Percentiles rank a stretch among this genome's conserved stretches.
Conservation (phyloP, 2,329 filamentous ascomycete genomes). For the Diaporthe citri region DNA sequence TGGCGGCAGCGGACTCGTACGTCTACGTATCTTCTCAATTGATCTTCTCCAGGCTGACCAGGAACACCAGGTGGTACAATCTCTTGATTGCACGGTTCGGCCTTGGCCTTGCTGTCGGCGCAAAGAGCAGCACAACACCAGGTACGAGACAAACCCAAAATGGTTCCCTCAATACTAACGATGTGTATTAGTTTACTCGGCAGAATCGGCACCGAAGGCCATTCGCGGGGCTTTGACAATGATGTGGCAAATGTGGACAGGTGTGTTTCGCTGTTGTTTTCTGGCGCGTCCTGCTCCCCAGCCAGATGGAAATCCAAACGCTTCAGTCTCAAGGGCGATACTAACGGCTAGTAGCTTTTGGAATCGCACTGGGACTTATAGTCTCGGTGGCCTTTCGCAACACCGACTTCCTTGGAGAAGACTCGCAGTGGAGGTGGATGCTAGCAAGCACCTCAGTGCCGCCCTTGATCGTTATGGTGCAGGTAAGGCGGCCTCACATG, state of each 20-base stretch:
- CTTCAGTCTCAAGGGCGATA: slow-evolving; percentile 56
- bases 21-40: slow-evolving; percentile 55
- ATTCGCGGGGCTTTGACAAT: slow-evolving; percentile 55
- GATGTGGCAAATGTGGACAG: slow-evolving; percentile 48
- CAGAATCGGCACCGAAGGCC: slow-evolving; percentile 53
- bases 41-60: neutral
- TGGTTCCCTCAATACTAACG: neutral
- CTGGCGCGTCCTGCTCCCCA: neutral
- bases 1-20: slow-evolving; percentile 15
- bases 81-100: slow-evolving; percentile 51
- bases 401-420: slow-evolving; percentile 1
- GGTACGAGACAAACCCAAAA: neutral
- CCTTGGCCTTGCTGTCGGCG: slow-evolving; percentile 54
- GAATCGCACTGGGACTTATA: neutral
- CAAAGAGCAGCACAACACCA: slow-evolving; percentile 50
- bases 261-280: slow-evolving; percentile 45
- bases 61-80: slow-evolving; percentile 48
- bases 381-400: slow-evolving; percentile 5
- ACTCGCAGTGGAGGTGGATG: slow-evolving; percentile 24
- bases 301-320: neutral
- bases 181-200: slow-evolving; percentile 51
- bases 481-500: too few relatives aligned
- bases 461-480: neutral
- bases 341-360: slow-evolving; percentile 65
- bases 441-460: slow-evolving; percentile 10